Conservation (phyloP, 257 asterid genomes). For the Sherardia arvensis region DNA sequence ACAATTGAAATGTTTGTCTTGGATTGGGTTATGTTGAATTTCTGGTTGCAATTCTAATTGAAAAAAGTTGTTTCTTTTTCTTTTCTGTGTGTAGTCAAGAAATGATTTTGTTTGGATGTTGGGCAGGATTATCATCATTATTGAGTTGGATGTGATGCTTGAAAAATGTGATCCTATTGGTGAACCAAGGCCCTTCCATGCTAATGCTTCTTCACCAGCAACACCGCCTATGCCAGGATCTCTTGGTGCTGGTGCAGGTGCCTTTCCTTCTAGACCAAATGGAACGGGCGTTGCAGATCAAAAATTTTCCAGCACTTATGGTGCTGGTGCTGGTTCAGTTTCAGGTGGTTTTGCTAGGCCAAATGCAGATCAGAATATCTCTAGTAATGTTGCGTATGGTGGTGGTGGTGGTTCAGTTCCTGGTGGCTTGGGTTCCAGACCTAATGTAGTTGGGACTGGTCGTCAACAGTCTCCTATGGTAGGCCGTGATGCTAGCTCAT, state of each 20-base stretch:
- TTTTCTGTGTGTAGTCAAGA: constrained; percentile 2
- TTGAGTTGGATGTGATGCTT: constrained; percentile 53
- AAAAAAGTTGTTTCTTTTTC: constrained; percentile 1
- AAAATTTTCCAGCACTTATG: constrained; percentile 13
- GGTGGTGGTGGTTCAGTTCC: constrained; percentile 17
- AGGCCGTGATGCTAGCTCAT: constrained; percentile 25
- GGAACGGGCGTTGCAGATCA: background rate
- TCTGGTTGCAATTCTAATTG: background rate
- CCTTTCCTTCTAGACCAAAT: background rate
- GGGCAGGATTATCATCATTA: constrained; percentile 76
- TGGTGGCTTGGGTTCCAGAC: constrained; percentile 30
- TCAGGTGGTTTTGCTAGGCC: constrained; percentile 7
- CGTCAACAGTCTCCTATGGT: constrained; percentile 29
- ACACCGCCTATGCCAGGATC: constrained; percentile 26
- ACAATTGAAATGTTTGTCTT: background rate
- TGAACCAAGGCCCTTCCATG: constrained; percentile 40
- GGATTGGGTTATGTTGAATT: background rate
- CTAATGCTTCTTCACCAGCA: constrained; percentile 29
- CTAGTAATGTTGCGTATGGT: constrained; percentile 25
- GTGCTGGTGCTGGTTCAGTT: constrained; percentile 23
- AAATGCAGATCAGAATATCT: background rate
- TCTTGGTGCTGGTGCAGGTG: background rate
- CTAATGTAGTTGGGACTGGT: constrained; percentile 33
- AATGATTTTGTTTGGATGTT: constrained; percentile 4
- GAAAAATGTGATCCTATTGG: constrained; percentile 67